Percentiles rank a stretch among this genome's conserved stretches.
These are phyloP conservation scores for Monosporascus sp. DNA, from an alignment of 2,329 filamentous ascomycete species.

Conservation along the genomic window DNA sequence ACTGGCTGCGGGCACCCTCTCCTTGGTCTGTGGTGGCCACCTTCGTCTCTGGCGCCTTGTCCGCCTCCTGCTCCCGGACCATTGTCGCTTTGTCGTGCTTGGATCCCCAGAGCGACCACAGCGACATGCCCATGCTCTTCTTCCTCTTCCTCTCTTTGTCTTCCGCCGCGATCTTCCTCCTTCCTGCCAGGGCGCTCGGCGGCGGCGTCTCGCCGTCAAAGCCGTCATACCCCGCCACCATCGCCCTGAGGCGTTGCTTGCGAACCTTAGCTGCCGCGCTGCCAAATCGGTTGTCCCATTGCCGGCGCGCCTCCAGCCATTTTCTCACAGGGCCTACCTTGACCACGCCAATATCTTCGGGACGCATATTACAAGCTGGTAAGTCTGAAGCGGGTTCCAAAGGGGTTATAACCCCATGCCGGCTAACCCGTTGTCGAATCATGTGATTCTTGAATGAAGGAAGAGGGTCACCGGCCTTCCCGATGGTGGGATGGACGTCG, in stretches of 20 bases:
- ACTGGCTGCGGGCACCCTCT: slow-evolving; percentile 35
- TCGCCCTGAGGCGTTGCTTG: slow-evolving; percentile 66
- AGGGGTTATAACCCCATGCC: slow-evolving; percentile 68
- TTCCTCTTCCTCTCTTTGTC: slow-evolving; percentile 49
- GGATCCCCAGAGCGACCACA: slow-evolving; percentile 86
- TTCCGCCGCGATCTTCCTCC: slow-evolving; percentile 48
- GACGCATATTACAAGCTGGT: slow-evolving; percentile 56
- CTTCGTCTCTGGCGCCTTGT: slow-evolving; percentile 30
- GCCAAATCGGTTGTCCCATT: slow-evolving; percentile 70
- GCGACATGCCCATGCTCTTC: slow-evolving; percentile 62
- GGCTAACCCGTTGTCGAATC: slow-evolving; percentile 83
- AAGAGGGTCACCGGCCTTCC: slow-evolving; percentile 80
- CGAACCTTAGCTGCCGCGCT: slow-evolving; percentile 66
- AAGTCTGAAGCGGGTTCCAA: slow-evolving; percentile 62
- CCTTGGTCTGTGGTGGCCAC: slow-evolving; percentile 36
- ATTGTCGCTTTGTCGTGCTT: slow-evolving; percentile 80
- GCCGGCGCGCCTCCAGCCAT: slow-evolving; percentile 70
- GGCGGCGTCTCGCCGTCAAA: slow-evolving; percentile 75
- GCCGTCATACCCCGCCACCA: slow-evolving; percentile 64
- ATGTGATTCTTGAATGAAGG: slow-evolving; percentile 79
- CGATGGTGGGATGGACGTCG: slow-evolving; percentile 45
- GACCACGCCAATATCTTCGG: slow-evolving; percentile 67
- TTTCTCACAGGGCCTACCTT: slow-evolving; percentile 75
- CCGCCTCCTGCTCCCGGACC: slow-evolving; percentile 49
- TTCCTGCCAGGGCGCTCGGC: slow-evolving; percentile 73